Evolutionary conservation across 352 stramenopile species (phyloP).

Genomic region (Aphanomyces stellatus): DNA sequence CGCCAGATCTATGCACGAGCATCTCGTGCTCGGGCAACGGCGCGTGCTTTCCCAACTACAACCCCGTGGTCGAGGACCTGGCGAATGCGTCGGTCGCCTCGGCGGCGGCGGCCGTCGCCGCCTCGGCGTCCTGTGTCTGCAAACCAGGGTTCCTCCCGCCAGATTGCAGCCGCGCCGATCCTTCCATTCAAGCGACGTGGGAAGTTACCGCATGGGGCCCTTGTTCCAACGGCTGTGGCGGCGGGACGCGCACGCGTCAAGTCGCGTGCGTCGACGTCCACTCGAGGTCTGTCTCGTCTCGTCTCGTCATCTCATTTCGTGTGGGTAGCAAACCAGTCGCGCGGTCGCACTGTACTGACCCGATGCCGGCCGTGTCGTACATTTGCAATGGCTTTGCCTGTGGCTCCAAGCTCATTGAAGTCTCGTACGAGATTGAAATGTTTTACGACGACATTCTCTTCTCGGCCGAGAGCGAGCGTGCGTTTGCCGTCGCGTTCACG

Average conservation of each 20-base stretch:
- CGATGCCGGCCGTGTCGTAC: conserved; percentile 43
- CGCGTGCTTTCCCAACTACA: conserved; percentile 60
- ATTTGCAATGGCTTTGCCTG: conserved; percentile 76
- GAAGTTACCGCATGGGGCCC: conserved; percentile 44
- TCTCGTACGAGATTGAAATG: conserved; percentile 66
- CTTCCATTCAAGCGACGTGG: conserved; percentile 36
- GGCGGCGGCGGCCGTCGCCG: conserved; percentile 23
- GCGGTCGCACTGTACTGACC: neutral
- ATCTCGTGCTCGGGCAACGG: conserved; percentile 53
- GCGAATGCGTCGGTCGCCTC: conserved; percentile 8
- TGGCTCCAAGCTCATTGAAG: conserved; percentile 51
- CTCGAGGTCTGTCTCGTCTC: neutral
- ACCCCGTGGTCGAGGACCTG: neutral
- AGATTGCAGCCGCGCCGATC: conserved; percentile 52
- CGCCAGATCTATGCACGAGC: conserved; percentile 53
- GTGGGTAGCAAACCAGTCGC: neutral
- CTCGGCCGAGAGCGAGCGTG: conserved; percentile 35
- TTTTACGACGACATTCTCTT: conserved; percentile 69
- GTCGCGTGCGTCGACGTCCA: conserved; percentile 26
- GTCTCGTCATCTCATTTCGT: neutral
- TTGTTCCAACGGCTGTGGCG: conserved; percentile 55
- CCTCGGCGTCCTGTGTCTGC: conserved; percentile 44
- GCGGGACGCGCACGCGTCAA: conserved; percentile 36
- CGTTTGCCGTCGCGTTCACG: conserved; percentile 54
- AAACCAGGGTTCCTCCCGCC: conserved; percentile 47